Evolutionary conservation across 1,284 basidiomycete genomes (phyloP), one percentile per base, ranked within the genome.

Genomic region (Irpex rosettiformis): DNA sequence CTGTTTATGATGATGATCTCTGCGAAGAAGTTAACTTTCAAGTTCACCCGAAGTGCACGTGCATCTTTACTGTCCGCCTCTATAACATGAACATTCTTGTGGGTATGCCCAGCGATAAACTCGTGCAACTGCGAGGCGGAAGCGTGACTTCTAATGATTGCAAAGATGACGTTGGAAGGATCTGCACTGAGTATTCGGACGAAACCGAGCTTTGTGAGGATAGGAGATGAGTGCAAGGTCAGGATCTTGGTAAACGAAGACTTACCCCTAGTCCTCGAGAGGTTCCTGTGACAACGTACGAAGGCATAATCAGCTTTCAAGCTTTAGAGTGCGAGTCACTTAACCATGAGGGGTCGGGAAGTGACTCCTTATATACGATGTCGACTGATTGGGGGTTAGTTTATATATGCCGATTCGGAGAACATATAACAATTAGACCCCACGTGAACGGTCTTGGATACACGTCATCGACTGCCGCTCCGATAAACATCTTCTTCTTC

Each of bases 171-270:
- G 47, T 69, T 71, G 4, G 62, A 59, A 13, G 61, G 21, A 33
- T 64, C 56, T 1, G 55, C 48, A 42, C 63, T 66, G 58, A 75
- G 65, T 40, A 72, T 68, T 6, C 64, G 63, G 27, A 74, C 70
- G 58, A 72, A 75, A 59, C 72, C 74, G 11, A 37, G 33, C 33
- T 37, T n/a, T n/a, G n/a, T 11, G 16, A 37, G 33, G 33, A 16
- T 8, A 37, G 16, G 33, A 37, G 63, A 75, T 77, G 56, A 65
- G 75, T 22, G 70, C 70, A 60, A 71, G 33, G 33, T 37, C 33
- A n/a, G 33, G 33, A 37, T 8, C 10, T 37, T 37, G 2, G 16
- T 16, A 2, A 8, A 37, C 16, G 33, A 37, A 37, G 33, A 37
- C 33, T 37, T 37, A 37, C 33, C 33, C 33, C 33, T 8, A 37